Evolutionary conservation across 2,329 filamentous ascomycete species (phyloP).

Genomic region (Botrytis galanthina): DNA sequence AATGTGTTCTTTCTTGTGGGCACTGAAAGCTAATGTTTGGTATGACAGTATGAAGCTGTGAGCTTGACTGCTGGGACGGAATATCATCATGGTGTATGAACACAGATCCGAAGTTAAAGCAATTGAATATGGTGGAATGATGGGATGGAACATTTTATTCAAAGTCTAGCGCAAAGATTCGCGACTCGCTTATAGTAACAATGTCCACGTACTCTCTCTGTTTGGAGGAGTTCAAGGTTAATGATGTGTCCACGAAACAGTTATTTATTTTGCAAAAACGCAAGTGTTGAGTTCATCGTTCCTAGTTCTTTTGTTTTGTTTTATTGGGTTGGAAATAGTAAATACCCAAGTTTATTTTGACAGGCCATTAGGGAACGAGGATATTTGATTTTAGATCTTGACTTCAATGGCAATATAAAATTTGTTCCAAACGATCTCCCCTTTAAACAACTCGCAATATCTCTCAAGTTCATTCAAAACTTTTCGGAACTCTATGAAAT

Average conservation of each 20-base stretch:
- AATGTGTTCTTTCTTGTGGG: too few relatives aligned
- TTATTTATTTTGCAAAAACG: neutral
- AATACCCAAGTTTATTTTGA: neutral
- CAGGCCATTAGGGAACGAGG: neutral
- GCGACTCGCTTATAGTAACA: neutral
- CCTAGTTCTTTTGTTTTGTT: neutral
- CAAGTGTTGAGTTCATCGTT: neutral
- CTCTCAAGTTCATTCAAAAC: neutral
- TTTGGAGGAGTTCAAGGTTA: neutral
- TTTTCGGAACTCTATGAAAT: neutral
- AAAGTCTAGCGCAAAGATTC: neutral
- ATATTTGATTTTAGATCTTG: neutral
- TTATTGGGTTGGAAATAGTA: neutral
- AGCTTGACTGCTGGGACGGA: neutral
- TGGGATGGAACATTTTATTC: neutral
- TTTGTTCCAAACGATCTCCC: rapidly evolving
- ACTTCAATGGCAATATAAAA: neutral
- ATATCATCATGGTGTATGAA: neutral
- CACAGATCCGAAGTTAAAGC: neutral
- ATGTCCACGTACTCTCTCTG: neutral
- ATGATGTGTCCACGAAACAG: neutral
- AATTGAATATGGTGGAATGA: neutral
- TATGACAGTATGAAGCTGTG: neutral
- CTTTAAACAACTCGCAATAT: neutral
- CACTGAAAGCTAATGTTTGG: too few relatives aligned